Percentiles rank a stretch among this genome's conserved stretches.
phyloP scores from a whole-genome alignment of 495 filamentous ascomycete species.

The Pyronema domesticum region DNA sequence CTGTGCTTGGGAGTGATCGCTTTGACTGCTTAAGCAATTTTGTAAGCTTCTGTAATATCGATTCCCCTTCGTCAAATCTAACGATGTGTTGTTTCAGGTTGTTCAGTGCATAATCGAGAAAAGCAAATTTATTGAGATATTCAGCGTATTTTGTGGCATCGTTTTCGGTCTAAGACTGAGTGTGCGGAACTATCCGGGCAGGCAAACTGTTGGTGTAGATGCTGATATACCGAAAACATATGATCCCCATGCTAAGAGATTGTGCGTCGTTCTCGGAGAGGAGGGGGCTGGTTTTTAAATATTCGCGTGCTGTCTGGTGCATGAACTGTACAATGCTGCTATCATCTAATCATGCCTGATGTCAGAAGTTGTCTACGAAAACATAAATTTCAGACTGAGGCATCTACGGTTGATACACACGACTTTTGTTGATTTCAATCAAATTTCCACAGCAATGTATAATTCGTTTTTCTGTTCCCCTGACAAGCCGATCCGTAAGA shows the following conservation, averaged over 20 bases:
- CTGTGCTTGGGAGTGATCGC: background rate
- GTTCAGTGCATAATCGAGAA: background rate
- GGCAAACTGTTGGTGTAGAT: background rate
- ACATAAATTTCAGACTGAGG: background rate
- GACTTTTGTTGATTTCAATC: background rate
- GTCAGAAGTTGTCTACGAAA: background rate
- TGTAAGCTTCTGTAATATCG: background rate
- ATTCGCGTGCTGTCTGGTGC: conserved; percentile 2
- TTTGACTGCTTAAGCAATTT: background rate
- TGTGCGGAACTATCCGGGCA: background rate
- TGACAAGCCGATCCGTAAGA: background rate
- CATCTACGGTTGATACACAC: background rate
- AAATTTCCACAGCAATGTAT: background rate
- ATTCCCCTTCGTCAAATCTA: background rate
- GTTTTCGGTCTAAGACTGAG: background rate
- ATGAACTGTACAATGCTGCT: conserved; percentile 1
- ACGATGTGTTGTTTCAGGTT: background rate
- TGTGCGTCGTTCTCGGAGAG: background rate
- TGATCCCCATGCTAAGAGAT: background rate
- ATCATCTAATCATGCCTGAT: background rate
- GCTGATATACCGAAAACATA: background rate
- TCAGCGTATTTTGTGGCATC: background rate
- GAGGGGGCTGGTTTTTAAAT: background rate
- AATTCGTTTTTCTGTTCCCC: background rate
- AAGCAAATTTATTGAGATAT: background rate